Conservation (phyloP, 805 yeast species). For the Saccharomycopsis javanensis region DNA sequence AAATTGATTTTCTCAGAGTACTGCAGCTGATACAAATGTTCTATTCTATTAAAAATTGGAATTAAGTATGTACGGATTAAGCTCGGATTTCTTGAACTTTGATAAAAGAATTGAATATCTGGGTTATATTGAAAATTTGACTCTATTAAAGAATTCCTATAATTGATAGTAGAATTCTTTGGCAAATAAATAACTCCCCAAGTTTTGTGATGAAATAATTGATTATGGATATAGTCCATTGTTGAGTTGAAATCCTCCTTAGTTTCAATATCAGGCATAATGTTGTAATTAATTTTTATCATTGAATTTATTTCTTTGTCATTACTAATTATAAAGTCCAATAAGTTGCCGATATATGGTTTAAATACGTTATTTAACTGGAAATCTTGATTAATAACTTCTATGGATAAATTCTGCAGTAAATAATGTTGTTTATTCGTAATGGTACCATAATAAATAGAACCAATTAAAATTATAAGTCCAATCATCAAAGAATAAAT, state of each 20-base stretch:
- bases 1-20: background rate
- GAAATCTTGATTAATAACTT: conserved; percentile 14
- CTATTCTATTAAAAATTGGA: conserved; percentile 30
- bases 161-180: conserved; percentile 34
- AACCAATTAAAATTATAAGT: conserved; percentile 14
- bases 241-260: background rate
- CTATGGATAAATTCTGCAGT: conserved; percentile 5
- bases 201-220: conserved; percentile 32
- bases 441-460: conserved; percentile 15
- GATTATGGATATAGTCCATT: background rate
- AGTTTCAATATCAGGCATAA: background rate
- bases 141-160: conserved; percentile 23
- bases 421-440: conserved; percentile 10
- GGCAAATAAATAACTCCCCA: conserved; percentile 56
- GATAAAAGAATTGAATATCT: conserved; percentile 36
- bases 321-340: conserved; percentile 12
- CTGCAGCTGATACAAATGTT: conserved; percentile 8
- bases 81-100: conserved; percentile 53
- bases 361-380: conserved; percentile 3
- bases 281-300: conserved; percentile 7
- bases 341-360: conserved; percentile 10
- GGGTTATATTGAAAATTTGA: conserved; percentile 18
- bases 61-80: conserved; percentile 37
- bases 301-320: conserved; percentile 8
- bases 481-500: conserved; percentile 15